Percentiles rank a stretch among this genome's conserved stretches.
Conservation (phyloP, 768 basidiomycete genomes). For the Galerina marginata region DNA sequence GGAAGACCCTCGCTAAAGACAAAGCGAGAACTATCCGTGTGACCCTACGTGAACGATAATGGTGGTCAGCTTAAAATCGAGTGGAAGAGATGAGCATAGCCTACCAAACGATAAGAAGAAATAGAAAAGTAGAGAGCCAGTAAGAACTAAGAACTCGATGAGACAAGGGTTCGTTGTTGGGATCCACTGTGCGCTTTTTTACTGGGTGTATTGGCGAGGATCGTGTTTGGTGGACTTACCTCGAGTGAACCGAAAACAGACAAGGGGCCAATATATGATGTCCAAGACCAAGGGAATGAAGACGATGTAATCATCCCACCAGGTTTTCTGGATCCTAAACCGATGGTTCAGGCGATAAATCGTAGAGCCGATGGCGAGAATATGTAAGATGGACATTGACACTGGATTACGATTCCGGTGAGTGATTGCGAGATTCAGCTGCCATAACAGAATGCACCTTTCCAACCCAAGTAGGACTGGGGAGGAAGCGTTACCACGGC, state of each 20-base stretch:
- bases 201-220: not conserved
- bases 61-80: not conserved
- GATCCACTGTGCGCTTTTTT: not conserved
- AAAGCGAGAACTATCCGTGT: not conserved
- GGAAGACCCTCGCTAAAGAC: not conserved
- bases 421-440: not conserved
- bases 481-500: not conserved
- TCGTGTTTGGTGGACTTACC: not conserved
- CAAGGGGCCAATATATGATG: conserved; percentile 10
- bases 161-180: not conserved
- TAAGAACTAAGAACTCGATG: not conserved
- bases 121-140: conserved; percentile 3
- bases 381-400: conserved; percentile 17
- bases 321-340: conserved; percentile 16
- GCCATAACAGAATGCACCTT: not conserved
- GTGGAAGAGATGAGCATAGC: not conserved
- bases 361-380: conserved; percentile 19
- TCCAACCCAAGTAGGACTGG: conserved; percentile 6
- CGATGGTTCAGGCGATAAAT: conserved; percentile 23
- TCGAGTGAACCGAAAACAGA: conserved; percentile 7
- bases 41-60: not conserved
- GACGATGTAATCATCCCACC: conserved; percentile 31
- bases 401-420: not conserved
- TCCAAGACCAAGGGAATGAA: conserved; percentile 20
- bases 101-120: not conserved